phyloP scores from a whole-genome alignment of 495 filamentous ascomycete species.

The Talaromyces stipitatus region DNA sequence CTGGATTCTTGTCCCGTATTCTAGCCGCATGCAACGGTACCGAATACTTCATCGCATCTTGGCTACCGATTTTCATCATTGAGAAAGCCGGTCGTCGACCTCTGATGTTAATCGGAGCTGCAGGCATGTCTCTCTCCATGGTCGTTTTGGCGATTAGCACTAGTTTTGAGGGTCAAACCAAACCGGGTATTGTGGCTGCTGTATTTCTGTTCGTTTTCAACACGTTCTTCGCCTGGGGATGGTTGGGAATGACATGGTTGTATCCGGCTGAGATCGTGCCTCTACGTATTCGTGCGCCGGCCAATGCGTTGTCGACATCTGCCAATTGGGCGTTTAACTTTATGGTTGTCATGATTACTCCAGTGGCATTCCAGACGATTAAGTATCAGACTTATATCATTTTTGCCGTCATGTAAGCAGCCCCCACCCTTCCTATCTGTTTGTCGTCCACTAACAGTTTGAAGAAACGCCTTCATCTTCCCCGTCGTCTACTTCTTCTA shows the following conservation, averaged over 20 bases:
- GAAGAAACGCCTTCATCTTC: conserved; percentile 61
- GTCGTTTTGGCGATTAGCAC: conserved; percentile 51
- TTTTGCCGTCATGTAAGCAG: conserved; percentile 61
- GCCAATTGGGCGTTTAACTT: conserved; percentile 44
- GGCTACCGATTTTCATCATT: conserved; percentile 63
- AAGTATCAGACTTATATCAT: conserved; percentile 68
- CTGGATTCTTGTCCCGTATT: conserved; percentile 50
- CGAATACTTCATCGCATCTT: conserved; percentile 68
- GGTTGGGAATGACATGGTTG: conserved; percentile 72
- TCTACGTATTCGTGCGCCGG: conserved; percentile 62
- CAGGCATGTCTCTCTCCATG: conserved; percentile 64
- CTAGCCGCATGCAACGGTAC: conserved; percentile 68
- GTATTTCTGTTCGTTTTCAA: conserved; percentile 69
- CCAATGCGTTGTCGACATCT: conserved; percentile 62
- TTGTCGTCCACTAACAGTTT: neutral
- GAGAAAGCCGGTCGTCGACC: conserved; percentile 61
- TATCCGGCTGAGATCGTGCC: conserved; percentile 72
- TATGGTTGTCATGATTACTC: conserved; percentile 65
- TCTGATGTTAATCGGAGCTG: conserved; percentile 66
- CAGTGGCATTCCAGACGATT: conserved; percentile 60
- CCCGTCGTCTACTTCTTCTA: conserved; percentile 69
- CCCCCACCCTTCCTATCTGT: conserved; percentile 7
- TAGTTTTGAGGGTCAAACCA: conserved; percentile 27
- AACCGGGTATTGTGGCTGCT: conserved; percentile 39
- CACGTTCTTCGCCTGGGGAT: conserved; percentile 69